Conservation (phyloP, 2,329 filamentous ascomycete species). For the Emmonsiellopsis sp. region DNA sequence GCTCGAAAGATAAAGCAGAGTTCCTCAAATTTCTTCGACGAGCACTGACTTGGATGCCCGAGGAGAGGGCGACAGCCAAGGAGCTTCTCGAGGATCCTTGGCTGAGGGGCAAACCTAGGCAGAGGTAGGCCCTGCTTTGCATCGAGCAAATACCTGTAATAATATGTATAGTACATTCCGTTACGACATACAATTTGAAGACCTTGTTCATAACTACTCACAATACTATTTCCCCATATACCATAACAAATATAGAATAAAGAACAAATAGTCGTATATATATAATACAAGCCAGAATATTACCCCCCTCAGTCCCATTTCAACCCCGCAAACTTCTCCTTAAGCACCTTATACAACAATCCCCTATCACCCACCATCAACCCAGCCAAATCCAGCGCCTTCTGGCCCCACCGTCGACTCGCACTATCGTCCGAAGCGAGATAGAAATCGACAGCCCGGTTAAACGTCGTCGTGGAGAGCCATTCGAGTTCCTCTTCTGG, state of each 20-base stretch:
- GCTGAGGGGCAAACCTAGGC: conserved; percentile 11
- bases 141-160: too few relatives aligned
- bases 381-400: conserved; percentile 26
- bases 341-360: conserved; percentile 17
- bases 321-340: conserved; percentile 21
- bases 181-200: too few relatives aligned
- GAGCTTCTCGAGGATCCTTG: conserved; percentile 29
- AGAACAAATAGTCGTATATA: background rate
- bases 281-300: background rate
- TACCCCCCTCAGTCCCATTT: conserved; percentile 10
- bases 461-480: conserved; percentile 48
- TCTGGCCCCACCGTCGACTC: conserved; percentile 28
- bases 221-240: background rate
- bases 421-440: conserved; percentile 20
- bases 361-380: conserved; percentile 17
- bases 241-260: background rate
- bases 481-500: conserved; percentile 49
- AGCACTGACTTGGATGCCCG: conserved; percentile 29
- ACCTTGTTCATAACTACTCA: too few relatives aligned
- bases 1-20: conserved; percentile 14
- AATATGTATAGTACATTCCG: too few relatives aligned
- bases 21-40: conserved; percentile 28
- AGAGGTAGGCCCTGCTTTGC: too few relatives aligned
- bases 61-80: conserved; percentile 26
- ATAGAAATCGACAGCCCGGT: conserved; percentile 48